phyloP scores from a whole-genome alignment of 2,329 filamentous ascomycete species.

The Diplocarpon mali region DNA sequence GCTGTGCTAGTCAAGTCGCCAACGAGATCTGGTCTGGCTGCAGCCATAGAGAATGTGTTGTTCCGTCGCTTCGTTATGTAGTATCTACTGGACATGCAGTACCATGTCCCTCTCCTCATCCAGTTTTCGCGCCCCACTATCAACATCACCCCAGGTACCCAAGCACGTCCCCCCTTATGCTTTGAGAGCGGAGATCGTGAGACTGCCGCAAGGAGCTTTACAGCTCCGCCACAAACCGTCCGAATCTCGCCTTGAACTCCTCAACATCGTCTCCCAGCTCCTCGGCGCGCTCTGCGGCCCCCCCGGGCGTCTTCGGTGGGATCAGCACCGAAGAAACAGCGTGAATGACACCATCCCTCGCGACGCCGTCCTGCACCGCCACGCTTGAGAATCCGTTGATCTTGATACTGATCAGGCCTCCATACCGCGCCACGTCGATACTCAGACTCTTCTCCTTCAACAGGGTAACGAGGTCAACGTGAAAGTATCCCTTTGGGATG shows the following conservation, averaged over 20 bases:
- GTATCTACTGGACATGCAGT: too few relatives aligned
- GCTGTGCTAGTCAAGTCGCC: too few relatives aligned
- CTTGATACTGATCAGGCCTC: constrained; percentile 58
- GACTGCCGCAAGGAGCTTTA: background rate
- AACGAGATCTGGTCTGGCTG: too few relatives aligned
- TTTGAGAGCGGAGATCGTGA: too few relatives aligned
- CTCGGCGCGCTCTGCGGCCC: constrained; percentile 29
- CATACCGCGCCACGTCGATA: constrained; percentile 59
- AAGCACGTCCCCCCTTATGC: too few relatives aligned
- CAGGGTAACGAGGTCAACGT: constrained; percentile 63
- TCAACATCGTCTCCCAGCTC: constrained; percentile 45
- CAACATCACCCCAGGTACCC: too few relatives aligned
- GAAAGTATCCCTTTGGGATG: constrained; percentile 33
- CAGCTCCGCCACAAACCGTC: constrained; percentile 14
- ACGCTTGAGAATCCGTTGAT: constrained; percentile 65
- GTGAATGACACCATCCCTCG: constrained; percentile 73
- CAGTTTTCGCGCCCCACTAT: too few relatives aligned
- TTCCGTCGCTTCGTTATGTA: too few relatives aligned
- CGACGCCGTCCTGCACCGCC: constrained; percentile 56
- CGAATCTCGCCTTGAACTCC: constrained; percentile 40
- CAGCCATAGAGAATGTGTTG: too few relatives aligned
- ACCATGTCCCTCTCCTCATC: too few relatives aligned
- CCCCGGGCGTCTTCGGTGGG: constrained; percentile 44
- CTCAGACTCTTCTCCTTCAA: constrained; percentile 54
- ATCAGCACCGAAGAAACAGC: constrained; percentile 63